Conservation (phyloP, 257 asterid species). For the Pogostemon cablin region DNA sequence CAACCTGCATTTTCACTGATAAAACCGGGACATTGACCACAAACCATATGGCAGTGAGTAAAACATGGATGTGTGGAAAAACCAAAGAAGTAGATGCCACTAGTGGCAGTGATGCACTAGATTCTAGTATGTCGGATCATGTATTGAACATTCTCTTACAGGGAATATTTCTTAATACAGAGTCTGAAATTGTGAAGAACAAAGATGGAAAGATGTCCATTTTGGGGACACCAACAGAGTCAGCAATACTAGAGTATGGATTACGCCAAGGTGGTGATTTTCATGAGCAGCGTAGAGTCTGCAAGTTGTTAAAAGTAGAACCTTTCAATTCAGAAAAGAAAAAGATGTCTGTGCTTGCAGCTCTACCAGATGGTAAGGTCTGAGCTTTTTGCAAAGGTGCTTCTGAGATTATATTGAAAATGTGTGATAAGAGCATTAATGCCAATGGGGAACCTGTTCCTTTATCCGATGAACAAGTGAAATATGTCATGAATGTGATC, state of each 20-base stretch:
- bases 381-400: conserved; percentile 96
- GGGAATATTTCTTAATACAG: conserved; percentile 72
- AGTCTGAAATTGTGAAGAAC: conserved; percentile 75
- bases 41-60: conserved; percentile 81
- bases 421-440: conserved; percentile 63
- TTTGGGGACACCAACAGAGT: conserved; percentile 88
- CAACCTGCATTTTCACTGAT: conserved; percentile 87
- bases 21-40: conserved; percentile 95
- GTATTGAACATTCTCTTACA: conserved; percentile 61
- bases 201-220: conserved; percentile 68
- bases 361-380: conserved; percentile 61
- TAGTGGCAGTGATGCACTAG: conserved; percentile 37
- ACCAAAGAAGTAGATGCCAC: conserved; percentile 43
- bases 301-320: conserved; percentile 69
- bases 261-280: conserved; percentile 79
- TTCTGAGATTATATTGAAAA: conserved; percentile 78
- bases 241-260: conserved; percentile 84
- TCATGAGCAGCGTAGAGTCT: conserved; percentile 55
- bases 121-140: conserved; percentile 46
- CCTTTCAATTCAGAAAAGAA: conserved; percentile 95
- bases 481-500: conserved; percentile 50
- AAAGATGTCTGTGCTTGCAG: conserved; percentile 82
- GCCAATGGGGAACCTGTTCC: conserved; percentile 57
- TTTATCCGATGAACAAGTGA: conserved; percentile 58
- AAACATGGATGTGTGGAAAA: conserved; percentile 65